Percentiles rank a stretch among this genome's conserved stretches.
Conservation (phyloP, 257 asterid species). For the Asclepias syriaca region DNA sequence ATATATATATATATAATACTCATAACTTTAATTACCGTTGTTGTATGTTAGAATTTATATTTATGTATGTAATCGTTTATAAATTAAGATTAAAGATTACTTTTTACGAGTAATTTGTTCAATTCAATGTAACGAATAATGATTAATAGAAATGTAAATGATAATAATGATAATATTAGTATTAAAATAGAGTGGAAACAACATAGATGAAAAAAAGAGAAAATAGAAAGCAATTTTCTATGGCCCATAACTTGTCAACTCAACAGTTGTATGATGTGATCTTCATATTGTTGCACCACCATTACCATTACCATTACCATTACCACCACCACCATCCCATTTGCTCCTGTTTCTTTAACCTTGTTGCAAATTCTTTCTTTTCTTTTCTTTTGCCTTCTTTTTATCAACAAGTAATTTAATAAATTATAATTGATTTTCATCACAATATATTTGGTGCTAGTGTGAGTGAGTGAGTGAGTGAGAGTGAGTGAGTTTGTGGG, state of each 20-base stretch:
- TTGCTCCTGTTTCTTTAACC: slow-evolving; percentile 36
- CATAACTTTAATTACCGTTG: too few relatives aligned
- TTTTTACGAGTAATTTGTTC: too few relatives aligned
- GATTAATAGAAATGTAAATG: too few relatives aligned
- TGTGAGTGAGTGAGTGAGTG: too few relatives aligned
- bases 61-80: too few relatives aligned
- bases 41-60: too few relatives aligned
- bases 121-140: too few relatives aligned
- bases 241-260: slow-evolving; percentile 79
- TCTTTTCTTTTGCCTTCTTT: slow-evolving; percentile 24
- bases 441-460: too few relatives aligned
- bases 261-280: slow-evolving; percentile 48
- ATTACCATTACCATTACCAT: too few relatives aligned
- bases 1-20: too few relatives aligned
- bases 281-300: slow-evolving; percentile 23
- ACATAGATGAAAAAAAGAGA: slow-evolving; percentile 19
- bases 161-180: slow-evolving; percentile 14
- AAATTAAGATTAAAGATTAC: too few relatives aligned
- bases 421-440: neutral
- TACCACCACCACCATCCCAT: neutral
- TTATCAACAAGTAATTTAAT: slow-evolving; percentile 23
- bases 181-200: slow-evolving; percentile 8
- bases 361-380: neutral
- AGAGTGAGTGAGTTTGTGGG: too few relatives aligned
- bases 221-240: slow-evolving; percentile 45